Evolutionary conservation across 192 early-diverging fungal genomes (phyloP), one percentile per base, ranked within the genome.

Genomic region (Mortierella hygrophila): DNA sequence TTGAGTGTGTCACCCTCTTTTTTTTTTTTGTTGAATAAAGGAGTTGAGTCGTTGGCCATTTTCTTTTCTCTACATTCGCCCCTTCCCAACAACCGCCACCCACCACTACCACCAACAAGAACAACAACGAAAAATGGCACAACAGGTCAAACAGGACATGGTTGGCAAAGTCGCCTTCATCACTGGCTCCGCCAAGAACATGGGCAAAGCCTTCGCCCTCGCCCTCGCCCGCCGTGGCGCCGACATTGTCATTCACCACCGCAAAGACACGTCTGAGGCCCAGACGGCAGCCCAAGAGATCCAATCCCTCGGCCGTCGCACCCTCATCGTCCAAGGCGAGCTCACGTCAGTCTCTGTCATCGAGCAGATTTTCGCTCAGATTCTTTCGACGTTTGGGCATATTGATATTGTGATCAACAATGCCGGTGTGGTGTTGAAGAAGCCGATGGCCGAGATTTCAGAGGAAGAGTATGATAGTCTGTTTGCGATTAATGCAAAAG

Each of bases 401-500:
- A 55, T 89, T n/a, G 88, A 89, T 72, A 89, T 89, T 63, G 82
- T 89, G 47, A 77, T 89, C 68, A 87, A 85, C 79, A 89, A 89
- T 26, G 88, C 88, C 0, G 88, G 83, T 15, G 55, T 79, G 35
- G 82, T 82, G 2, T 72, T 85, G 77, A 81, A 79, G 76, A 87
- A 85, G 35, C 70, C 85, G 60, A 70, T 90, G 32, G 54, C 74
- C 0, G 41, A 89, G 40, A 87, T 77, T 44, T 69, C 83, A 2
- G 86, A 88, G 37, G 76, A 68, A 4, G 89, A 90, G 38, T 90
- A 86, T 55, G 88, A 90, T 69, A n/a, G 47, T 11, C 5, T 73
- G 0, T 90, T 90, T 70, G 47, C 54, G 10, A 85, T 88, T 70
- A 90, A 90, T 44, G 76, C 83, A 38, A 87, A 88, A 80, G 85